Base-by-base conservation (phyloP, 2,329 filamentous ascomycete genomes). In the Fusarium pseudocircinatum region DNA sequence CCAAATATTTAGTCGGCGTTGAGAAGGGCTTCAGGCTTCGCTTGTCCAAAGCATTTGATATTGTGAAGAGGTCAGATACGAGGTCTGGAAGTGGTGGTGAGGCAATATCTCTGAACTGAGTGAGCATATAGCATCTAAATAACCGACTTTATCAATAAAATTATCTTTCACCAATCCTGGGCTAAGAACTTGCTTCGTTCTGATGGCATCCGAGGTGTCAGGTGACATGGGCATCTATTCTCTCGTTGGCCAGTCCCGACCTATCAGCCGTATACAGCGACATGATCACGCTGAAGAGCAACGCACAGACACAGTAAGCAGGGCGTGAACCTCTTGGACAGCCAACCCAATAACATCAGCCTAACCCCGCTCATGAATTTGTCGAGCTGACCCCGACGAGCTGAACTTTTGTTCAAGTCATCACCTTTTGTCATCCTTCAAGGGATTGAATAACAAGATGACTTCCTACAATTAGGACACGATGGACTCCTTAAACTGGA, bases 11-110 rank as follows among this genome's bases (percentile, higher is more conserved):
- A 70, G 69, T 70, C 32, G 67, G 69, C 0, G 32, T 71, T 6
- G 67, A 63, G 22, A 46, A 53, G 2, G 62, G 62, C 1, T 64
- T 64, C 4, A 52, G 26, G 12, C 26, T 63, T n/a, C 58, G 62
- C n/a, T 30, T 64, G 6, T 53, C 62, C 4, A 42, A 37, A 16
- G 46, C 62, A 7, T 64, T 64, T 30, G 62, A 53, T 7, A 40
- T 63, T 22, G 32, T 63, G 1, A 63, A 46, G 18, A 53, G 6
- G 11, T 18, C 37, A 0, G 26, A 44, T 26, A 20, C 7, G 2
- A 28, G 57, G 7, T 4, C 22, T 7, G n/a, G 15, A 28, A 26
- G 15, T 7, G 32, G 30, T 32, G 28, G n/a, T 16, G 22, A 34
- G 26, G 14, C n/a, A 14, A 32, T 28, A 18, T 5, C 22, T 28